These are phyloP conservation scores for Epichloe hybrida DNA, from an alignment of 2,329 filamentous ascomycete genomes.

Conservation along the genomic window DNA sequence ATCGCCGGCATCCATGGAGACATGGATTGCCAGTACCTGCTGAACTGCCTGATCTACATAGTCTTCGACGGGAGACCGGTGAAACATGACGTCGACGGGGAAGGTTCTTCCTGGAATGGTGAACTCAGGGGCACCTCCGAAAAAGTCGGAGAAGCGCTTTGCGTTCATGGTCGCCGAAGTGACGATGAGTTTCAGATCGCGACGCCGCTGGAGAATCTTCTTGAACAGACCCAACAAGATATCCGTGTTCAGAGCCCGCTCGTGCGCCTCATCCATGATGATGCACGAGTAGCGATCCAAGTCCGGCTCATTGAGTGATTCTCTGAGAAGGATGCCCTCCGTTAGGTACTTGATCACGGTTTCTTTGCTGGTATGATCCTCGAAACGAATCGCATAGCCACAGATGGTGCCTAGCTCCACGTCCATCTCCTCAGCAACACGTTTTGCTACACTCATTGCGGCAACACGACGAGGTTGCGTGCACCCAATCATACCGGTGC, in stretches of 20 bases:
- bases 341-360: slow-evolving; percentile 99
- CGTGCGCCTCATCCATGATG: slow-evolving; percentile 99
- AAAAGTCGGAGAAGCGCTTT: slow-evolving; percentile 91
- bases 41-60: slow-evolving; percentile 96
- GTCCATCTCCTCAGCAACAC: slow-evolving; percentile 97
- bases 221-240: slow-evolving; percentile 96
- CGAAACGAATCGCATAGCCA: slow-evolving; percentile 94
- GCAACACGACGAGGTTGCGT: slow-evolving; percentile 94
- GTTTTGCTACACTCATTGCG: slow-evolving; percentile 97
- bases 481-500: slow-evolving; percentile 81
- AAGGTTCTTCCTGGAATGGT: slow-evolving; percentile 93
- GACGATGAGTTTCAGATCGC: slow-evolving; percentile 91
- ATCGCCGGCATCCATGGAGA: slow-evolving; percentile 84
- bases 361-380: slow-evolving; percentile 92
- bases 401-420: slow-evolving; percentile 77
- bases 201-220: slow-evolving; percentile 78
- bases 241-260: slow-evolving; percentile 90
- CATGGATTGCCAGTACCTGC: slow-evolving; percentile 88
- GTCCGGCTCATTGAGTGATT: slow-evolving; percentile 84
- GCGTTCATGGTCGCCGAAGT: slow-evolving; percentile 98
- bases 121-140: slow-evolving; percentile 90
- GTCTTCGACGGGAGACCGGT: slow-evolving; percentile 87
- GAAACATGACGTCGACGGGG: slow-evolving; percentile 92
- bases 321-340: slow-evolving; percentile 84
- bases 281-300: slow-evolving; percentile 94